A percentile compares a stretch with the other conserved stretches of the same genome.
Evolutionary conservation across 2,329 filamentous ascomycete species (phyloP).

Genomic region (Colletotrichum australisinense): DNA sequence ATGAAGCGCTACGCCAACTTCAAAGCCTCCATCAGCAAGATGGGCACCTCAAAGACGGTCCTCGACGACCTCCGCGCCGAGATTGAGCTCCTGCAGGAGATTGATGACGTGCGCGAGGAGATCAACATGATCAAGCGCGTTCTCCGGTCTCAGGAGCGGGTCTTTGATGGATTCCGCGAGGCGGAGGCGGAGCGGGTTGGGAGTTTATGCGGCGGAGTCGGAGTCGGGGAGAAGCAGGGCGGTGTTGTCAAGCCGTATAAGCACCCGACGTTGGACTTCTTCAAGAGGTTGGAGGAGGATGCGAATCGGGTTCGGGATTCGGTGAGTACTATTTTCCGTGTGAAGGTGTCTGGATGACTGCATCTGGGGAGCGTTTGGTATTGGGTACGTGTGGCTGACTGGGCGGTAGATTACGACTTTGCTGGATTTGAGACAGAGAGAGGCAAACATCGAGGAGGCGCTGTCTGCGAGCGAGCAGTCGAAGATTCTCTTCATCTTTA

Average conservation of each 20-base stretch:
- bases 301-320: constrained; percentile 34
- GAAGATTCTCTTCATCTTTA: constrained; percentile 39
- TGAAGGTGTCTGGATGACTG: neutral
- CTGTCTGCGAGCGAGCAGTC: constrained; percentile 37
- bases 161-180: constrained; percentile 31
- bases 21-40: constrained; percentile 34
- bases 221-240: neutral
- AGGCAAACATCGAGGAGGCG: constrained; percentile 37
- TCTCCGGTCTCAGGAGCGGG: constrained; percentile 34
- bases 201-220: neutral
- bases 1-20: constrained; percentile 37
- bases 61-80: constrained; percentile 38
- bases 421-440: constrained; percentile 35
- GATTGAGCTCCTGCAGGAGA: constrained; percentile 38
- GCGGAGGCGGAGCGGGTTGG: neutral
- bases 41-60: constrained; percentile 36
- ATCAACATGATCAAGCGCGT: constrained; percentile 38
- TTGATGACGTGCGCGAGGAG: constrained; percentile 34
- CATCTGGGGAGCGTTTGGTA: neutral
- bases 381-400: neutral
- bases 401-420: constrained; percentile 31
- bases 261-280: constrained; percentile 36
- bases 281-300: constrained; percentile 34
- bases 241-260: constrained; percentile 13
- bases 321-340: neutral